These are phyloP conservation scores for Triticum dicoccoides DNA, from an alignment of 176 grass and related monocot species.

Conservation along the genomic window DNA sequence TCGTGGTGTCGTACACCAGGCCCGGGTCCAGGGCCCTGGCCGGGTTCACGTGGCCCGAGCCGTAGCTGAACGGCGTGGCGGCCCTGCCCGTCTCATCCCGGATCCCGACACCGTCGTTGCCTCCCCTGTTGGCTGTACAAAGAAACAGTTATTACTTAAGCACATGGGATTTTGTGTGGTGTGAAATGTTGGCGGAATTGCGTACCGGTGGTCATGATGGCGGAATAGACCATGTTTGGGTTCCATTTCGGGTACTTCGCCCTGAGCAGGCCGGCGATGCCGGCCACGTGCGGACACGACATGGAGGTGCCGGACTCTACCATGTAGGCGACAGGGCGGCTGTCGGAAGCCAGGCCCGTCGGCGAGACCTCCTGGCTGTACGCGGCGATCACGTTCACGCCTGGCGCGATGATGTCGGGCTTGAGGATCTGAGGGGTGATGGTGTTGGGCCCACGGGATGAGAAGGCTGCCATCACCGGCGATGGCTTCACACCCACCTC, in stretches of 20 bases:
- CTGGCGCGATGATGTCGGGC: constrained; percentile 67
- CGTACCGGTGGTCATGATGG: constrained; percentile 53
- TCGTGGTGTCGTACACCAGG: constrained; percentile 64
- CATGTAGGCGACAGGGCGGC: constrained; percentile 47
- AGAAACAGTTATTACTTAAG: too few relatives aligned
- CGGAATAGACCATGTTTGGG: constrained; percentile 63
- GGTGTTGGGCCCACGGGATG: constrained; percentile 59
- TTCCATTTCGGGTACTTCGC: constrained; percentile 43
- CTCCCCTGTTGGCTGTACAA: constrained; percentile 35
- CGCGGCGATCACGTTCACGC: constrained; percentile 56
- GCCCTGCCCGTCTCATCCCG: neutral
- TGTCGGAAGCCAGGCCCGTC: constrained; percentile 28
- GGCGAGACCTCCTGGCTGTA: constrained; percentile 33
- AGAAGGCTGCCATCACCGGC: constrained; percentile 57
- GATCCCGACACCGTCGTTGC: constrained; percentile 22
- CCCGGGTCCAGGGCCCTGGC: constrained; percentile 45
- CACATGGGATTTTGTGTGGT: too few relatives aligned
- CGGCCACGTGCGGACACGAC: constrained; percentile 66
- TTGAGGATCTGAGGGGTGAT: constrained; percentile 25
- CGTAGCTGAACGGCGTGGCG: constrained; percentile 59
- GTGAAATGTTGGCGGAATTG: too few relatives aligned
- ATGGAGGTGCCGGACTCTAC: constrained; percentile 66
- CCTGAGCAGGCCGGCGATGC: constrained; percentile 57
- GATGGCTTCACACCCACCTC: constrained; percentile 48
- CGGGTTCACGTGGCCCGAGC: constrained; percentile 46